Conservation (phyloP, 768 basidiomycete species). For the Pholiota molesta region DNA sequence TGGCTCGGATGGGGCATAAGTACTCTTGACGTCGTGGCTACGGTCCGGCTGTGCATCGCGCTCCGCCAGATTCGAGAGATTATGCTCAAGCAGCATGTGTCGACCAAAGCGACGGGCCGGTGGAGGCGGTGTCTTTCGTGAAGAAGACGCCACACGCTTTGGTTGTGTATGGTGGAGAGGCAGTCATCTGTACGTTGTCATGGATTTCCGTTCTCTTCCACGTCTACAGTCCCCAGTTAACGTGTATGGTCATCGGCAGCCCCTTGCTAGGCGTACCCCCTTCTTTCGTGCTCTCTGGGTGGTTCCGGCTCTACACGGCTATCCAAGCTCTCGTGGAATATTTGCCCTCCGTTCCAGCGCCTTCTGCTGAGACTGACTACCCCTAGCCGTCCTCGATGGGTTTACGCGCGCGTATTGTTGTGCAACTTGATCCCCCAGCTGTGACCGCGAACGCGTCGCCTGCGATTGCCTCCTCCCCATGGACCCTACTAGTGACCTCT, state of each 20-base stretch:
- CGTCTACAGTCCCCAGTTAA: neutral
- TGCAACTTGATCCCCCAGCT: conserved; percentile 77
- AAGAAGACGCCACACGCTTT: conserved; percentile 61
- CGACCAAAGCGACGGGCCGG: conserved; percentile 35
- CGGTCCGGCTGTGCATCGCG: conserved; percentile 68
- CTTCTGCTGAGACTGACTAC: conserved; percentile 60
- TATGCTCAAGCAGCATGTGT: conserved; percentile 40
- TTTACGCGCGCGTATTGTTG: conserved; percentile 77
- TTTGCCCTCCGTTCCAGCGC: conserved; percentile 57
- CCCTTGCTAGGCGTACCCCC: conserved; percentile 66
- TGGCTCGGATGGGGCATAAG: conserved; percentile 65
- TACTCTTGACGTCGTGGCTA: conserved; percentile 68
- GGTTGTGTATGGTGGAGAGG: conserved; percentile 83
- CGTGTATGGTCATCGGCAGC: conserved; percentile 36
- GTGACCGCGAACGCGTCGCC: conserved; percentile 56
- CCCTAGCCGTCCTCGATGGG: conserved; percentile 74
- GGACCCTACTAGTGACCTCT: conserved; percentile 75
- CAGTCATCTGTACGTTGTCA: conserved; percentile 53
- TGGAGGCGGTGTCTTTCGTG: conserved; percentile 59
- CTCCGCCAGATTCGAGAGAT: conserved; percentile 68
- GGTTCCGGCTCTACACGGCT: conserved; percentile 62
- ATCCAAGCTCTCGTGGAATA: conserved; percentile 64
- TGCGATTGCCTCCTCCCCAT: conserved; percentile 65
- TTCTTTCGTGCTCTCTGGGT: conserved; percentile 82
- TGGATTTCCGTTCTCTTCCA: no score